Conservation (phyloP, 805 yeast genomes). For the Soucietia sequanensis region DNA sequence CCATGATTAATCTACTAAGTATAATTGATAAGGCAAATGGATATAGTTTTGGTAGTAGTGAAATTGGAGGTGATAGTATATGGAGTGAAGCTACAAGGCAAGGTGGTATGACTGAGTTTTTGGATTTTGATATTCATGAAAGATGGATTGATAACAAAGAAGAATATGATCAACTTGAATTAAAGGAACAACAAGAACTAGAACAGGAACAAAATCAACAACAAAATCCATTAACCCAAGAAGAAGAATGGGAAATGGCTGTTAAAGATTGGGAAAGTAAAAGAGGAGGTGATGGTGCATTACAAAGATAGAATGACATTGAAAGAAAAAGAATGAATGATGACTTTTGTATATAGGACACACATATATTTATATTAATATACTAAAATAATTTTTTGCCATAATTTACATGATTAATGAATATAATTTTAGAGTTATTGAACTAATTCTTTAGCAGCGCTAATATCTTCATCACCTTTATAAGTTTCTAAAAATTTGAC, state of each 20-base stretch:
- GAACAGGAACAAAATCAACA: conserved; percentile 31
- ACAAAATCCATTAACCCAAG: conserved; percentile 43
- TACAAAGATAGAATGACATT: no score
- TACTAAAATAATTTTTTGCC: neutral
- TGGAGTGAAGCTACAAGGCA: conserved; percentile 97
- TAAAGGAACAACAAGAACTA: conserved; percentile 43
- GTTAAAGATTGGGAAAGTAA: conserved; percentile 27
- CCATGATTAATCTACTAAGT: conserved; percentile 81
- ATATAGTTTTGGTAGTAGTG: conserved; percentile 88
- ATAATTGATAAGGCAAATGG: conserved; percentile 91
- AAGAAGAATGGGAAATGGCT: conserved; percentile 66
- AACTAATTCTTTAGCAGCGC: conserved; percentile 23
- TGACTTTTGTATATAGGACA: neutral
- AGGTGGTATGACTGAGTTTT: conserved; percentile 51
- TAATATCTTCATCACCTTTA: conserved; percentile 33
- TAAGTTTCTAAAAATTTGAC: conserved; percentile 31
- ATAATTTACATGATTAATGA: neutral
- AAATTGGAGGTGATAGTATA: conserved; percentile 92
- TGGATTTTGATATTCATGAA: conserved; percentile 78
- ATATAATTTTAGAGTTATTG: conserved; percentile 3
- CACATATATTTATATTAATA: conserved; percentile 3
- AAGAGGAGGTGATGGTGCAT: conserved; percentile 33
- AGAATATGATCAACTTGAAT: conserved; percentile 59
- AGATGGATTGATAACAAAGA: conserved; percentile 91
- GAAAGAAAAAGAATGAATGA: conserved; percentile 48